A percentile compares a stretch with the other conserved stretches of the same genome.
These are phyloP conservation scores for Warburgia ugandensis DNA, from an alignment of 164 flowering plant genomes.

Conservation along the genomic window DNA sequence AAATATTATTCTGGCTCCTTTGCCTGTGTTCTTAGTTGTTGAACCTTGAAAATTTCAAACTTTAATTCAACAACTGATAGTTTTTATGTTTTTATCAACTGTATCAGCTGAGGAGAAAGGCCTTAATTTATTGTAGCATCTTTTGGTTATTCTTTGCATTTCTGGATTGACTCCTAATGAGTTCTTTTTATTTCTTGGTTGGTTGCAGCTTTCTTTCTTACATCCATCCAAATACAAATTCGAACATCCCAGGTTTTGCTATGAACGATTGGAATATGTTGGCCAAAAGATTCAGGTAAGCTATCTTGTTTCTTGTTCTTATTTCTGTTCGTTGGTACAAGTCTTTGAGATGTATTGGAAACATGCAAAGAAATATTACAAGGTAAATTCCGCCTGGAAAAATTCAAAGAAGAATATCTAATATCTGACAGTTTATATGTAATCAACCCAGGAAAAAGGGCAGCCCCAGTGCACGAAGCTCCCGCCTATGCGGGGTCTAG, in stretches of 20 bases:
- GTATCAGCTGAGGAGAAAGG: too few species aligned
- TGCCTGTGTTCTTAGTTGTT: too few species aligned
- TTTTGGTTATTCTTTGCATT: background rate
- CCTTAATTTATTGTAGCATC: too few species aligned
- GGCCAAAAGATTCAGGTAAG: slow-evolving; percentile 98
- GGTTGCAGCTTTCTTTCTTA: slow-evolving; percentile 69
- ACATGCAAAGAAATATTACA: background rate
- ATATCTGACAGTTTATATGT: too few species aligned
- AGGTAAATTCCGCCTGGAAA: background rate
- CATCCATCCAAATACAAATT: slow-evolving; percentile 94
- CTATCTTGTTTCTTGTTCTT: background rate
- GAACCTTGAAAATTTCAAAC: too few species aligned
- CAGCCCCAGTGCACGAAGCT: too few species aligned
- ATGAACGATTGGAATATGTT: slow-evolving; percentile 80
- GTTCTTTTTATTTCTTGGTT: background rate
- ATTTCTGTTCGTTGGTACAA: background rate
- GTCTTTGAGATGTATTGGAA: background rate
- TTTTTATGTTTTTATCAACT: too few species aligned
- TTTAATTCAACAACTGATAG: too few species aligned
- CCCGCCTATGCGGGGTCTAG: too few species aligned
- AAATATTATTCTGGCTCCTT: too few species aligned
- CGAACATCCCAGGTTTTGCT: slow-evolving; percentile 94
- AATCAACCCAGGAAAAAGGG: too few species aligned
- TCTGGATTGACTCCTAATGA: background rate
- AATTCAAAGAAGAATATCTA: background rate